Base-by-base conservation (phyloP, 441 rosid genomes). In the Gossypium schwendimanii region DNA sequence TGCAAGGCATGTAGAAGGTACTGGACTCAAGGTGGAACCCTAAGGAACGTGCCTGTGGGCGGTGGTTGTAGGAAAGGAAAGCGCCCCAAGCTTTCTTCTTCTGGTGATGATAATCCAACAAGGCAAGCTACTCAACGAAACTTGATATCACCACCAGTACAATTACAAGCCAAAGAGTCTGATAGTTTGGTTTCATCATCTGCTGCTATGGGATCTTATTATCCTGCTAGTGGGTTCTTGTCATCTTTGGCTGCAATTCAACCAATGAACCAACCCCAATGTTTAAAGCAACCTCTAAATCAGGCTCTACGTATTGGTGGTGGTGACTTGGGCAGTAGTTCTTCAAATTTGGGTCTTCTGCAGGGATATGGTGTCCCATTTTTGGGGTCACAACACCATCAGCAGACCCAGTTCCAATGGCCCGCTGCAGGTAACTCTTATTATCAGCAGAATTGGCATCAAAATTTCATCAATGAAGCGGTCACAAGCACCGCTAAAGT, bases 11-110 rank as follows among this genome's bases (percentile, higher is more conserved):
- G 98, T 81, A 79, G 92, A 74, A 76, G 98, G 68, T 89, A 87
- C 52, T 93, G 97, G 97, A 93, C 98, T 55, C 97, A 88, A 10
- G 95, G 98, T 3, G 97, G 98, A 21, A 81, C 87, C 66, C 75
- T 87, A 18, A 83, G 95, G 75, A 88, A 87, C 83, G 87, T 88
- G 33, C 97, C 97, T 0, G 84, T 89, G 0, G 98, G 95, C 15
- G 93, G 95, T 45, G 85, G 91, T 49, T 82, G 85, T 60, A 77
- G 87, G 72, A 91, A 81, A 69, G 78, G 81, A 6, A 91, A 87
- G 76, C 86, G 89, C n/a, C 2, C 76, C 4, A 89, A 77, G 78
- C 26, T 78, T 39, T 71, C 86, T n/a, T 72, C 85, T 23, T 71
- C 80, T 0, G 73, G 73, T n/a, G 81, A 78, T 54, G 44, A 6